phyloP scores from a whole-genome alignment of 202 grass and related monocot genomes.

The Musa balbisiana region DNA sequence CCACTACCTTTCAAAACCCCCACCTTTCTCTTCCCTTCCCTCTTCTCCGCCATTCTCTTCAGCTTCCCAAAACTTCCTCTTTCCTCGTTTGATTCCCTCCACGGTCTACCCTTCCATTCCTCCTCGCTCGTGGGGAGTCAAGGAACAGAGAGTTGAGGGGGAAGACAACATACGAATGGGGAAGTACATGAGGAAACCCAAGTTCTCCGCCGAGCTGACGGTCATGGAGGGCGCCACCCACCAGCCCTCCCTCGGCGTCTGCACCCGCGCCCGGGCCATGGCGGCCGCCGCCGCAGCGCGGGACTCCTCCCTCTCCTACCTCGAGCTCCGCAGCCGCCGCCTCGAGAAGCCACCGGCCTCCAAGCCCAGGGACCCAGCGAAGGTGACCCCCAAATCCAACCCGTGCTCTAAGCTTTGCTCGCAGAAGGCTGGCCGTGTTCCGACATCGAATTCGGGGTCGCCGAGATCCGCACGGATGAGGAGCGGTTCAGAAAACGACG shows the following conservation, averaged over 20 bases:
- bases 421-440: not conserved
- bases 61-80: not conserved
- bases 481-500: not conserved
- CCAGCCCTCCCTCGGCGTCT: slow-evolving; percentile 46
- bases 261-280: slow-evolving; percentile 46
- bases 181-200: slow-evolving; percentile 61
- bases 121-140: not conserved
- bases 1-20: not conserved
- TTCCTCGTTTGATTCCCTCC: not conserved
- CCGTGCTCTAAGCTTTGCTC: not conserved
- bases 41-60: not conserved
- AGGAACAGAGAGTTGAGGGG: not conserved
- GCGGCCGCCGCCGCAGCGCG: not conserved
- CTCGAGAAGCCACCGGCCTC: slow-evolving; percentile 45
- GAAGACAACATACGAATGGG: slow-evolving; percentile 35
- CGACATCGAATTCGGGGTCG: not conserved
- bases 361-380: slow-evolving; percentile 3
- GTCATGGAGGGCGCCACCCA: slow-evolving; percentile 48
- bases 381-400: not conserved
- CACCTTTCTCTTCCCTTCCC: not conserved
- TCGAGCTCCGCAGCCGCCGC: slow-evolving; percentile 67
- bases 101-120: not conserved
- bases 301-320: slow-evolving; percentile 28
- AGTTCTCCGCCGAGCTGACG: slow-evolving; percentile 48
- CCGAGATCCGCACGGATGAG: not conserved